A percentile compares a stretch with the other conserved stretches of the same genome.
These are phyloP conservation scores for Melaleuca alternifolia DNA, from an alignment of 345 rosid species.

Conservation along the genomic window DNA sequence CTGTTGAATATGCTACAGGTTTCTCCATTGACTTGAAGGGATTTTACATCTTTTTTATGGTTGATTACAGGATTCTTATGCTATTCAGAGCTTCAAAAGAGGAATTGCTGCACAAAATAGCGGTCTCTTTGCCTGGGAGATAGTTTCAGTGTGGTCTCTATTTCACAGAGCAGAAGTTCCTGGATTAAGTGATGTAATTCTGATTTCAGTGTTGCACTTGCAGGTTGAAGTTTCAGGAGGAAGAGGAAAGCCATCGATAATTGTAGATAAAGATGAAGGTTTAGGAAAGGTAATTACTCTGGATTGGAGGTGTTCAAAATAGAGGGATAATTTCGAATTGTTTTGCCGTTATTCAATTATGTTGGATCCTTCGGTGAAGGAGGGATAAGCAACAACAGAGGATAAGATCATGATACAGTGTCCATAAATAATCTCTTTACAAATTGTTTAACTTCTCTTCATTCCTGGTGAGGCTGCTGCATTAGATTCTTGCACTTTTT, in stretches of 20 bases:
- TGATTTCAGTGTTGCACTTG: slow-evolving; percentile 6
- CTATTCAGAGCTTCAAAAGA: slow-evolving; percentile 77
- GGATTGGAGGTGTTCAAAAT: background rate
- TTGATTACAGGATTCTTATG: slow-evolving; percentile 64
- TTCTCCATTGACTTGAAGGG: background rate
- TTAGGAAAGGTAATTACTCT: slow-evolving; percentile 50
- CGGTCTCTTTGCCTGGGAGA: slow-evolving; percentile 78
- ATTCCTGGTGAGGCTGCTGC: background rate
- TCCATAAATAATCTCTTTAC: background rate
- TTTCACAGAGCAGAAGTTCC: background rate
- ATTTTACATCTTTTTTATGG: background rate
- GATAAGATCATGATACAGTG: background rate
- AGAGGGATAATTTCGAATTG: background rate
- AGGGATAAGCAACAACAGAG: background rate
- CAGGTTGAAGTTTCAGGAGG: slow-evolving; percentile 84
- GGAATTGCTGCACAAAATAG: slow-evolving; percentile 67
- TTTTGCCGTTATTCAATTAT: background rate
- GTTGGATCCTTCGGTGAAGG: background rate
- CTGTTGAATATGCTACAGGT: background rate
- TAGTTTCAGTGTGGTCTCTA: slow-evolving; percentile 45
- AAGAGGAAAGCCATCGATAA: slow-evolving; percentile 56
- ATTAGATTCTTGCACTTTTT: background rate
- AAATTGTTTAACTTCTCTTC: background rate
- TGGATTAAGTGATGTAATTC: background rate
- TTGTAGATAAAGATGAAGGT: slow-evolving; percentile 78